These are phyloP conservation scores for Melastoma candidum DNA, from an alignment of 441 rosid species.

Conservation along the genomic window DNA sequence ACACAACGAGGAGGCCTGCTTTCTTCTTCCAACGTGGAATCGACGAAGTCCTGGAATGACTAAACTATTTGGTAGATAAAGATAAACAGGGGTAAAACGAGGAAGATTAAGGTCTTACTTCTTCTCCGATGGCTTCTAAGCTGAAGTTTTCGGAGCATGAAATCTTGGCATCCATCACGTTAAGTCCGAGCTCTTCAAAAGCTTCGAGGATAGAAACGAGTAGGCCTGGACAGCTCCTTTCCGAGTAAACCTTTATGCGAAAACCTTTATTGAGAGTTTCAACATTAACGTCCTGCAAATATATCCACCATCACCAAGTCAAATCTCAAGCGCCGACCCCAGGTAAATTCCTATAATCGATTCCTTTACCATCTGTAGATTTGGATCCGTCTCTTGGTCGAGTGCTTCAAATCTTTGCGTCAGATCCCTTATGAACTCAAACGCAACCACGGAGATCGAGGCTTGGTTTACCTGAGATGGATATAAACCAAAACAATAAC, in stretches of 20 bases:
- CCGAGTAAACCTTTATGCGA: conserved; percentile 48
- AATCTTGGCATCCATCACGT: conserved; percentile 84
- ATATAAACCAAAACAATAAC: too few relatives aligned
- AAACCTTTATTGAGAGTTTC: conserved; percentile 74
- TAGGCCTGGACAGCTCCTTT: conserved; percentile 57
- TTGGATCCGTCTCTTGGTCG: conserved; percentile 41
- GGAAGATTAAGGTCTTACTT: conserved; percentile 27
- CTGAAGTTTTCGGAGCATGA: conserved; percentile 66
- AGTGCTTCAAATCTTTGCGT: conserved; percentile 50
- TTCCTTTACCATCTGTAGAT: conserved; percentile 44
- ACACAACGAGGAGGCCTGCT: too few relatives aligned
- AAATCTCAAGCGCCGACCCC: background rate
- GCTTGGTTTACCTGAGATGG: conserved; percentile 41
- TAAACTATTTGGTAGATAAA: too few relatives aligned
- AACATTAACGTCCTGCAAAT: conserved; percentile 48
- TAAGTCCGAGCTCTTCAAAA: conserved; percentile 72
- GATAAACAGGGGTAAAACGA: too few relatives aligned
- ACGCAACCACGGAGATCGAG: conserved; percentile 68
- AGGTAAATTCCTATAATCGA: background rate
- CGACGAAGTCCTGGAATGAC: too few relatives aligned
- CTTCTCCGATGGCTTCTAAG: conserved; percentile 63
- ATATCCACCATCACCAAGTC: background rate
- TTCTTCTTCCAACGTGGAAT: too few relatives aligned
- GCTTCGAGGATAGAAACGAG: conserved; percentile 76
- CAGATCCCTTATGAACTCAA: conserved; percentile 65